Evolutionary conservation across 2,329 filamentous ascomycete genomes (phyloP).

Genomic region (Pseudogymnoascus sp.): DNA sequence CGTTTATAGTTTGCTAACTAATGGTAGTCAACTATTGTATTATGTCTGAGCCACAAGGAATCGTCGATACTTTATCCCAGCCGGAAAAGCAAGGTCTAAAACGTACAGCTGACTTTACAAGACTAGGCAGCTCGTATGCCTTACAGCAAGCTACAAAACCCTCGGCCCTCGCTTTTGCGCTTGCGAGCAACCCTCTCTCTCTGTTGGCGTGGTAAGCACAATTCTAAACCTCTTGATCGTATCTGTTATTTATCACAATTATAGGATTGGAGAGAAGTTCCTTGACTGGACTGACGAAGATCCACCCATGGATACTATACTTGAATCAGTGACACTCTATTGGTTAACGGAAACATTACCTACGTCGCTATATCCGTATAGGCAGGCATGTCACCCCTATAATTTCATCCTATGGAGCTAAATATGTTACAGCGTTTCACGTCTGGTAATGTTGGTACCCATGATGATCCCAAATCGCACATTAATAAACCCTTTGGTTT

Average conservation of each 20-base stretch:
- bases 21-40: constrained; percentile 14
- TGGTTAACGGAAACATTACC: constrained; percentile 34
- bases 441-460: too few relatives aligned
- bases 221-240: neutral
- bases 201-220: constrained; percentile 54
- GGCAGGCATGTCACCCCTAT: constrained; percentile 12
- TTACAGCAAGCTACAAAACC: constrained; percentile 50
- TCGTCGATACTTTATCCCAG: constrained; percentile 3
- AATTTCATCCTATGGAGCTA: too few relatives aligned
- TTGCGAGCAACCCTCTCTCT: constrained; percentile 60
- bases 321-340: constrained; percentile 26
- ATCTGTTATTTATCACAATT: neutral
- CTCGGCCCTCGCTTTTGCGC: constrained; percentile 59
- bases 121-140: constrained; percentile 41
- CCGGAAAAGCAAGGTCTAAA: constrained; percentile 33
- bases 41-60: neutral
- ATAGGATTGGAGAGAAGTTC: too few relatives aligned
- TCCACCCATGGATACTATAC: too few relatives aligned
- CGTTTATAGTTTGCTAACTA: neutral
- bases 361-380: constrained; percentile 29
- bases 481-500: constrained; percentile 40
- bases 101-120: constrained; percentile 33
- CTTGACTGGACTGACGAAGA: too few relatives aligned
- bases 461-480: constrained; percentile 21
- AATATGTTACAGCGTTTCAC: too few relatives aligned